phyloP scores from a whole-genome alignment of 1,139 yeast species.

The Kodamaea fungicola region DNA sequence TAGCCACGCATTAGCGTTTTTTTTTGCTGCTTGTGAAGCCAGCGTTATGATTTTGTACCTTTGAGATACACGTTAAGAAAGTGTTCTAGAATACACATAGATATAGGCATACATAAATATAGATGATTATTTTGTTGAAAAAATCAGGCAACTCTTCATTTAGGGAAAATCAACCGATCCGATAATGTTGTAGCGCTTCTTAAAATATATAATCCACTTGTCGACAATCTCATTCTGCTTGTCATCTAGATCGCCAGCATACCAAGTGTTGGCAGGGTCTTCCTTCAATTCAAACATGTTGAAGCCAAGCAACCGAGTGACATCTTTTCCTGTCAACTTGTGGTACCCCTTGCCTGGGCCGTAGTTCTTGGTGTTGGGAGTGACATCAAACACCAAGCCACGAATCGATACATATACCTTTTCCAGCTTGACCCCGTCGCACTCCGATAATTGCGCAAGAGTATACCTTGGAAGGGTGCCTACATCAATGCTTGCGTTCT shows the following conservation, averaged over 20 bases:
- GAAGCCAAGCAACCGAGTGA: slow-evolving; percentile 62
- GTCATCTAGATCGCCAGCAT: slow-evolving; percentile 43
- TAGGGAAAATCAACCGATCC: slow-evolving; percentile 20
- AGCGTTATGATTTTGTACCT: no score
- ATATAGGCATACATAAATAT: no score
- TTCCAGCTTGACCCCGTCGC: slow-evolving; percentile 29
- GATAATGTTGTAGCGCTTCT: slow-evolving; percentile 44
- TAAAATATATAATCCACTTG: slow-evolving; percentile 58
- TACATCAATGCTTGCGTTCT: slow-evolving; percentile 21
- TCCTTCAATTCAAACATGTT: slow-evolving; percentile 34
- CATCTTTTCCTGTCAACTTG: slow-evolving; percentile 72
- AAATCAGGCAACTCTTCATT: no score
- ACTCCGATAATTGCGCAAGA: slow-evolving; percentile 29
- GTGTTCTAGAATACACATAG: no score
- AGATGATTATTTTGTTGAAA: no score
- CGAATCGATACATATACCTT: slow-evolving; percentile 68
- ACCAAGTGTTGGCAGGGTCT: slow-evolving; percentile 44
- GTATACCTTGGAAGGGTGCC: slow-evolving; percentile 32
- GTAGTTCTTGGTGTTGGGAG: slow-evolving; percentile 59
- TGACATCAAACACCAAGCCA: slow-evolving; percentile 76
- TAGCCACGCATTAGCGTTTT: no score
- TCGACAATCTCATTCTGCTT: slow-evolving; percentile 49
- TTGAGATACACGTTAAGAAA: no score
- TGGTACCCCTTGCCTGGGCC: slow-evolving; percentile 77
- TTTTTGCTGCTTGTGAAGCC: no score